Base-by-base conservation (phyloP, 164 flowering plant genomes). In the Chloranthus sessilifolius region DNA sequence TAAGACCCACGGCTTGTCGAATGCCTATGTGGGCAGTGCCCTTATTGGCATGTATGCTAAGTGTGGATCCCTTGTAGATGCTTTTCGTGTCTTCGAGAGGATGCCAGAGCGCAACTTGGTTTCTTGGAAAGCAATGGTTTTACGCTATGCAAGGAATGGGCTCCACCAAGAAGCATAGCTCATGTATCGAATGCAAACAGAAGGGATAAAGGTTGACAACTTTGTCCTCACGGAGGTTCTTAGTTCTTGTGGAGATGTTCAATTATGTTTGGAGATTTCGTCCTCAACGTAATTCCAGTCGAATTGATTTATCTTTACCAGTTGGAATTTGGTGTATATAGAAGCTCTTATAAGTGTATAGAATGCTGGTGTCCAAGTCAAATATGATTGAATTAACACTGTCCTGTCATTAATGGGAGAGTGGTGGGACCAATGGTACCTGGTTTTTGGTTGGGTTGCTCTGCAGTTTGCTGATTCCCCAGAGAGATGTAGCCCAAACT, bases 51-150 rank as follows among this genome's bases (percentile, higher is more conserved):
- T 90, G 98, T 90, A 90, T 62, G 71, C 85, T 2, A 90, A 77
- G 61, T 87, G 96, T 49, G 96, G 98, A n/a, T 67, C 45, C 39
- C 63, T 90, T 29, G 50, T 76, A 3, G 94, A 87, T 52, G 98
- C 98, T 2, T 48, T 38, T 26, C 77, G 56, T 42, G 85, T 90
- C 43, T 90, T 90, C 50, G 73, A 80, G 55, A 73, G 52, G 62
- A 81, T 90, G 96, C 81, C 83, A 0, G 84, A 81, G 40, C 54
- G 75, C 47, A 81, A 85, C 59, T 47, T 68, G 54, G 83, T 80
- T 52, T 65, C 91, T n/a, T 87, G 91, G 92, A 82, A 71, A 60
- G 73, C 89, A n/a, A 85, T 90, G 87, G 69, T 87, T 40, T 23
- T 80, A 54, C 85, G 86, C 11, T 88, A 81, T 56, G 90, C 85